Evolutionary conservation across 768 basidiomycete species (phyloP), one percentile per base, ranked within the genome.

Genomic region (Polyporus arcularius): DNA sequence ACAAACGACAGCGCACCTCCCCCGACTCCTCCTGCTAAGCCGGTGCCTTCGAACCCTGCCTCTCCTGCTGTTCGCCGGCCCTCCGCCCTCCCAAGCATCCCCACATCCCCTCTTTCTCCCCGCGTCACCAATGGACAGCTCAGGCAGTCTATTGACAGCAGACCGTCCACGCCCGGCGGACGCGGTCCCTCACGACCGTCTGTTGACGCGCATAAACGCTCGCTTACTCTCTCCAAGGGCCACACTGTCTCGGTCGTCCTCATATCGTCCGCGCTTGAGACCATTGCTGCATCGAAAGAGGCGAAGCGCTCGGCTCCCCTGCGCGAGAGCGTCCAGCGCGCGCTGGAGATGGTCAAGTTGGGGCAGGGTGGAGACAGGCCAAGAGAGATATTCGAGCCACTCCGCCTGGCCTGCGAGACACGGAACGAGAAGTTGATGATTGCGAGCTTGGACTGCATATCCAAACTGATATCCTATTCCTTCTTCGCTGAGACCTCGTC

Each of bases 391-490:
- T 94, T 99, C 69, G 94, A 97, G 69, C 96, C 97, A n/a, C 81
- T 99, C 56, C 86, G 93, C 51, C 80, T 98, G 54, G 97, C 97
- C 9, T 98, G 97, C 76, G 96, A 98, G 79, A 98, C 96, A 4
- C 84, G 88, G 53, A 91, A 82, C 64, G 95, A 98, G 72, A 94
- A 94, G 66, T 83, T 98, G 38, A 92, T 95, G 89, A 93, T 97
- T 71, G 92, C 95, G 16, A 96, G 96, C 67, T 79, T 99, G 72
- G 97, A 99, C 74, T 96, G 97, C 70, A 94, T 98, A 61, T 93
- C 94, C 57, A 99, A 99, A 75, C 85, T 99, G 65, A 92, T 98
- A 63, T 96, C 95, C 7, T 94, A 98, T 74, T 95, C 94, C 28
- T 98, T 98, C 83, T 98, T 98, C 70, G 84, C 85, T 45, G 96